Base-by-base conservation (phyloP, 345 rosid genomes). In the Rhizophora apiculata region DNA sequence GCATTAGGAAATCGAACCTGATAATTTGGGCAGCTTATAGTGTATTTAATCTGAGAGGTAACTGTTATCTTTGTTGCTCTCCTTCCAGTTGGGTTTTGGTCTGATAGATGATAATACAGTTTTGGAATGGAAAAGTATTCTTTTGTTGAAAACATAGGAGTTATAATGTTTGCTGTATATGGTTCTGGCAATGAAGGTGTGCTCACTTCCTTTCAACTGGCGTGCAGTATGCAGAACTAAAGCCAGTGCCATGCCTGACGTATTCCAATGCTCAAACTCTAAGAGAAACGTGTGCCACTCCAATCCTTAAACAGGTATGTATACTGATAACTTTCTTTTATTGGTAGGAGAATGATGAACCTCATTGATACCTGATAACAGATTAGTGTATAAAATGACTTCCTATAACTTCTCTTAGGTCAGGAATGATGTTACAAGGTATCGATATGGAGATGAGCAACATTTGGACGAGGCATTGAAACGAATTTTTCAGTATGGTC, bases 401-500 rank as follows among this genome's bases (percentile, higher is more conserved):
- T 72, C 27, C 48, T 29, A 46, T 74, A 27, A 64, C 67, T 84
- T 76, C 81, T 31, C 66, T 78, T 60, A 85, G 97, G 98, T 91
- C 62, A 87, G 85, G 74, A 87, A 48, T 84, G 96, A 94, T 87
- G 98, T 91, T 65, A 91, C 76, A 26, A 83, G 98, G 85, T 94
- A 75, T 61, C 90, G 96, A 19, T 94, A 94, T 68, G 96, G 98
- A 72, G 98, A 94, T 64, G 98, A 94, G 79, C 98, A 94, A 72
- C 97, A 89, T 80, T 80, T 91, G 85, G 98, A 91, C 10, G 98
- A 94, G 76, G 97, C 98, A 31, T 76, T 91, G 63, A 88, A 89
- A 75, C 86, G 97, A 49, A 91, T 91, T 69, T 94, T 94, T 79
- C 96, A 89, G 78, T 91, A 85, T 80, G 96, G 96, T 69, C 84